A percentile compares a stretch with the other conserved stretches of the same genome.
These are phyloP conservation scores for Nakazawaea siamensis DNA, from an alignment of 805 yeast genomes.

Conservation along the genomic window DNA sequence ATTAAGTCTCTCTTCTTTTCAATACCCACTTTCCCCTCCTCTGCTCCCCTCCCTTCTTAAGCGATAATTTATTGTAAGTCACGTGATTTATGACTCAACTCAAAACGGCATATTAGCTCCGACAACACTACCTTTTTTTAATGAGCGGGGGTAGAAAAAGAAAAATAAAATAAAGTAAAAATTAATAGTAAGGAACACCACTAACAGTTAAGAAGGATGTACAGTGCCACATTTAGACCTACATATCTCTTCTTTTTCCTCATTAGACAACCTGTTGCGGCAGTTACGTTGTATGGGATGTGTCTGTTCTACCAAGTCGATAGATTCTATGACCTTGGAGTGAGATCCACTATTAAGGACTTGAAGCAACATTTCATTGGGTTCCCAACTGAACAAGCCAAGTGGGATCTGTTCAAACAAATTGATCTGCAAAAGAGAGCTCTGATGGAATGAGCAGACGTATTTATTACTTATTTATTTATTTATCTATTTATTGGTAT, in stretches of 20 bases:
- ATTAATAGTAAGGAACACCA: neutral
- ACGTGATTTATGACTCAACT: no score
- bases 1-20: no score
- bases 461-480: neutral
- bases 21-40: no score
- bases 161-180: neutral
- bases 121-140: no score
- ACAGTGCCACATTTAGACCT: constrained; percentile 26
- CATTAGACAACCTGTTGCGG: constrained; percentile 29
- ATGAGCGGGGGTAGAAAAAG: no score
- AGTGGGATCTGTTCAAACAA: constrained; percentile 21
- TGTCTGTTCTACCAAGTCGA: constrained; percentile 29
- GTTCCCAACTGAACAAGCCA: constrained; percentile 23
- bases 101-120: no score
- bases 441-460: neutral
- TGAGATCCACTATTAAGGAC: constrained; percentile 19
- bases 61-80: no score
- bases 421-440: constrained; percentile 22
- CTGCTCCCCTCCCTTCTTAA: no score
- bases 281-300: constrained; percentile 21
- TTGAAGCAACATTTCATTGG: constrained; percentile 22
- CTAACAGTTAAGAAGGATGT: constrained; percentile 8
- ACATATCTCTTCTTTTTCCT: constrained; percentile 26
- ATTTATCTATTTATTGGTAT: neutral
- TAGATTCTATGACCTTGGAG: constrained; percentile 22